phyloP scores from a whole-genome alignment of 164 flowering plant genomes.

The Liquidambar formosana region DNA sequence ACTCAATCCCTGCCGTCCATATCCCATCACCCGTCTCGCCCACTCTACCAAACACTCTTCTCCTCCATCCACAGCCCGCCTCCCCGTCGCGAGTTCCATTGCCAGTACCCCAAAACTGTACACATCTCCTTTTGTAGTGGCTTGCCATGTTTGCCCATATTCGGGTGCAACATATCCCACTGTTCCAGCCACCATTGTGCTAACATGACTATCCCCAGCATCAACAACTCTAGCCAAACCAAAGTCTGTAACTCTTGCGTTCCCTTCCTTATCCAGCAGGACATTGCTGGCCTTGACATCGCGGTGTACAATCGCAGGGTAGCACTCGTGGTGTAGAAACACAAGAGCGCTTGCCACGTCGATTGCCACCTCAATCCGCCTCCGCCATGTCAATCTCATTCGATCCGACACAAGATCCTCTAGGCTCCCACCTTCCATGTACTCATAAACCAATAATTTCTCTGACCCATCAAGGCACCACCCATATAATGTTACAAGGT shows the following conservation, averaged over 20 bases:
- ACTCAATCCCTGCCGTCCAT: constrained; percentile 31
- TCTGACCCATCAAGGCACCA: constrained; percentile 83
- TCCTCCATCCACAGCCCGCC: constrained; percentile 78
- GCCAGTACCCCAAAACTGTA: constrained; percentile 86
- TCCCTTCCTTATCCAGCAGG: constrained; percentile 64
- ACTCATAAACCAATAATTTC: constrained; percentile 77
- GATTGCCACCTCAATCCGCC: constrained; percentile 60
- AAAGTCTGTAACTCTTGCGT: constrained; percentile 75
- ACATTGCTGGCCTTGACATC: constrained; percentile 95
- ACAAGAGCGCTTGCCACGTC: constrained; percentile 79
- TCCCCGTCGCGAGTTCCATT: constrained; percentile 84
- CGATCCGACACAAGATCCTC: constrained; percentile 67
- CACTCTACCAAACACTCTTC: constrained; percentile 87
- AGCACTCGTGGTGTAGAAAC: constrained; percentile 85
- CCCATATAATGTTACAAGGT: constrained; percentile 79
- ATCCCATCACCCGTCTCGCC: constrained; percentile 60
- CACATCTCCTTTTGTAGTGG: constrained; percentile 91
- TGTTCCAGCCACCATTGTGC: constrained; percentile 90
- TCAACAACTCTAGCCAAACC: constrained; percentile 81
- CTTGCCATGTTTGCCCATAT: constrained; percentile 85
- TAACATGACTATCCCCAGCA: constrained; percentile 76
- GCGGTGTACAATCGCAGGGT: constrained; percentile 76
- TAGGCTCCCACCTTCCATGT: constrained; percentile 87
- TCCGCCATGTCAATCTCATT: constrained; percentile 47
- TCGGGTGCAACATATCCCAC: constrained; percentile 95